Evolutionary conservation across 139 green algal genomes (phyloP).

Genomic region (Chlamydomonas sp.): DNA sequence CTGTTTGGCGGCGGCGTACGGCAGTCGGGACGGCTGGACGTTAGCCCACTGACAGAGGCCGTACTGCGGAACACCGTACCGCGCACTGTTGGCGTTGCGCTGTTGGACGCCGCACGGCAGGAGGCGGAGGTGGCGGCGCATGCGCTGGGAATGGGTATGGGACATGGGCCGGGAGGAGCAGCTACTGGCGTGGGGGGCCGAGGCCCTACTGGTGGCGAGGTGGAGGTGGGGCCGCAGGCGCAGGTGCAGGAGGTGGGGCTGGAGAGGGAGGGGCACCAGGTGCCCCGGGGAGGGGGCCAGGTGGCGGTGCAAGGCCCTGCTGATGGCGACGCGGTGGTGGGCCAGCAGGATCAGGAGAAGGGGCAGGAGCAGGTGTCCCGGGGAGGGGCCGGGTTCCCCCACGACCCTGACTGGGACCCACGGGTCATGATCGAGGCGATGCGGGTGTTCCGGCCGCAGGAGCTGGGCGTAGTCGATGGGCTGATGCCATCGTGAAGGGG

Average conservation of each 20-base stretch:
- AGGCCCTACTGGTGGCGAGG: too few relatives aligned
- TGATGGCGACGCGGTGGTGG: too few relatives aligned
- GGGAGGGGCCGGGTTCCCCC: too few relatives aligned
- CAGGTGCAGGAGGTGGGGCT: slow-evolving; percentile 4
- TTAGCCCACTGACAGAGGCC: slow-evolving; percentile 5
- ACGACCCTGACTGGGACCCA: neutral
- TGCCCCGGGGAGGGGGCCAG: neutral
- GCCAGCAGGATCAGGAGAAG: too few relatives aligned
- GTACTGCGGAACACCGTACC: neutral
- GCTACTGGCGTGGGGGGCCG: too few relatives aligned
- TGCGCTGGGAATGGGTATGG: too few relatives aligned
- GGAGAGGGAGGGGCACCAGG: neutral
- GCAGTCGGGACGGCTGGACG: slow-evolving; percentile 22
- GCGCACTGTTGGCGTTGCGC: neutral
- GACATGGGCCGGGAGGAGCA: too few relatives aligned
- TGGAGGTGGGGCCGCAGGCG: neutral
- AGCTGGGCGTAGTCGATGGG: neutral
- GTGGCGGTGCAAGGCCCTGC: neutral
- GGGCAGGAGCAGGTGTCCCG: too few relatives aligned
- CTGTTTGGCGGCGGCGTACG: slow-evolving; percentile 20
- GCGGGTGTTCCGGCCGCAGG: slow-evolving; percentile 12
- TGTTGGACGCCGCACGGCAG: too few relatives aligned
- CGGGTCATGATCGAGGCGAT: neutral
- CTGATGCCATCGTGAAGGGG: neutral
- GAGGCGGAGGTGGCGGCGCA: too few relatives aligned